Percentiles rank a stretch among this genome's conserved stretches.
These are phyloP conservation scores for Adansonia digitata DNA, from an alignment of 345 rosid genomes.

Conservation along the genomic window DNA sequence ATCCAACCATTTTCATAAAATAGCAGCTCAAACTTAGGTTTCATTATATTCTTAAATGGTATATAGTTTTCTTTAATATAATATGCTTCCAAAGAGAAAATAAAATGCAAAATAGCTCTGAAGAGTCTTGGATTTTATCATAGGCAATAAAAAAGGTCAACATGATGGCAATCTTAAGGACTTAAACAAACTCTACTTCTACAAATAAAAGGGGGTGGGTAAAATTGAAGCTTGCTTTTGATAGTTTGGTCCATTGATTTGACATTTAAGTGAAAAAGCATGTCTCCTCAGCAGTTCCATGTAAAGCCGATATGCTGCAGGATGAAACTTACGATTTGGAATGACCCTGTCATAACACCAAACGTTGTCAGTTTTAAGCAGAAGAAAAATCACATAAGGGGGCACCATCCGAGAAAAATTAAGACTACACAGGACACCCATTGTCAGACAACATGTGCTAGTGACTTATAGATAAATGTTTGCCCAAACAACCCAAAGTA, in stretches of 20 bases:
- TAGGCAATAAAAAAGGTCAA: background rate
- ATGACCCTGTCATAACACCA: constrained; percentile 49
- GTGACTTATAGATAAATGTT: background rate
- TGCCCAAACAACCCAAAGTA: background rate
- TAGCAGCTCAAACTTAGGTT: background rate
- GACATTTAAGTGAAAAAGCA: constrained; percentile 54
- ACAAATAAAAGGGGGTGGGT: background rate
- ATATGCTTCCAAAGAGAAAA: background rate
- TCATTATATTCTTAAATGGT: background rate
- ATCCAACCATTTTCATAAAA: background rate
- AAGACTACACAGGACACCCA: background rate
- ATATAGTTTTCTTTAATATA: background rate
- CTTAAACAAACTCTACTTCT: background rate
- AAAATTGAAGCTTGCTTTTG: constrained; percentile 36
- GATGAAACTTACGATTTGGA: constrained; percentile 59
- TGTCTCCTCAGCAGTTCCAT: constrained; percentile 82
- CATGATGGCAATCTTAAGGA: background rate
- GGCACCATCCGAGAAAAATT: background rate
- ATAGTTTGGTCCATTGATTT: constrained; percentile 40
- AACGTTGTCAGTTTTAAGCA: background rate
- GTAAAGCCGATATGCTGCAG: constrained; percentile 80
- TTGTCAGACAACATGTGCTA: background rate
- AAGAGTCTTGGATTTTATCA: background rate
- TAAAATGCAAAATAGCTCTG: background rate
- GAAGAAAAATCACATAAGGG: background rate